A percentile compares a stretch with the other conserved stretches of the same genome.
Conservation (phyloP, 371 early-diverging fungal genomes). For the Saksenaea oblongispora region DNA sequence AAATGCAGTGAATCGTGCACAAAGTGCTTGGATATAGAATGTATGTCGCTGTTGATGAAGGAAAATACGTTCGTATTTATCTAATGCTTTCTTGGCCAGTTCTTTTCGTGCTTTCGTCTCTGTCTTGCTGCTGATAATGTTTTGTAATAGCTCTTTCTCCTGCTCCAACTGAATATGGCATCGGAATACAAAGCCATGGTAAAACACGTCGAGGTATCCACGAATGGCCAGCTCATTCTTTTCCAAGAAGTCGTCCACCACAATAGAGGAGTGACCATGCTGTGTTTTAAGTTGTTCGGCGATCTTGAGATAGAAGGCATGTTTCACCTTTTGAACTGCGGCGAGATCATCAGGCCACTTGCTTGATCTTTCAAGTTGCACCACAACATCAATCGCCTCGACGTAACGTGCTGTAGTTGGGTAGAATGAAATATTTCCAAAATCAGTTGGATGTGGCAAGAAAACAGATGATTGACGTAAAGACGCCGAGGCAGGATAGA, state of each 20-base stretch:
- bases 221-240: conserved; percentile 50
- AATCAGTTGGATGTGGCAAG: conserved; percentile 76
- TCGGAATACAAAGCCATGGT: conserved; percentile 72
- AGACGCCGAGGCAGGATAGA: conserved; percentile 66
- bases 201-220: conserved; percentile 71
- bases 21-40: conserved; percentile 68
- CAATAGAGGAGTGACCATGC: conserved; percentile 33
- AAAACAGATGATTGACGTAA: conserved; percentile 79
- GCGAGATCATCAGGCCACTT: conserved; percentile 90
- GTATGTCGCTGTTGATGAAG: conserved; percentile 64
- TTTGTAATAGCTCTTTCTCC: conserved; percentile 66
- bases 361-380: conserved; percentile 82
- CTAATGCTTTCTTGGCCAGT: conserved; percentile 51
- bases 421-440: conserved; percentile 35
- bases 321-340: conserved; percentile 90
- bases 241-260: conserved; percentile 46
- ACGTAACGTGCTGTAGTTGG: conserved; percentile 64
- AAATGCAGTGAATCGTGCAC: conserved; percentile 66
- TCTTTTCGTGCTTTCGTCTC: conserved; percentile 40
- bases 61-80: conserved; percentile 52
- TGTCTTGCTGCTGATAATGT: conserved; percentile 50
- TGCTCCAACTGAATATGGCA: conserved; percentile 74
- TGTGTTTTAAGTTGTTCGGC: conserved; percentile 52
- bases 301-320: conserved; percentile 79
- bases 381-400: conserved; percentile 74